Conservation (phyloP, 148 eudicot genomes). For the Rheum nobile region DNA sequence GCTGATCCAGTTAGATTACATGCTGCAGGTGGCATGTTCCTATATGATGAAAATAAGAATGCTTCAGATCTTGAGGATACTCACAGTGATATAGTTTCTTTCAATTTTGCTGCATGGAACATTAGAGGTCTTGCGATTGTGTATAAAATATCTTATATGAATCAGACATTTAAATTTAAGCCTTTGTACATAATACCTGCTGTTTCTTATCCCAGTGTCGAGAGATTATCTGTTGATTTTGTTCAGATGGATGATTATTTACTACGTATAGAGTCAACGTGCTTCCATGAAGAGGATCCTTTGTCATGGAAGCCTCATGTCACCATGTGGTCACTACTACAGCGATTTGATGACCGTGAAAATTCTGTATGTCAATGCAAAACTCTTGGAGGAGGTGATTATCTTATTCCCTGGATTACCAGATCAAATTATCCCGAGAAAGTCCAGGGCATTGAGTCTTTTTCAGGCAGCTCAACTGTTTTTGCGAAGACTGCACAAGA, state of each 20-base stretch:
- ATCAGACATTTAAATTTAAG: constrained; percentile 34
- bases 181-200: constrained; percentile 44
- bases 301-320: constrained; percentile 68
- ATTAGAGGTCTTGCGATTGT: constrained; percentile 47
- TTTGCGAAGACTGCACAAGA: constrained; percentile 10
- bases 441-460: constrained; percentile 12
- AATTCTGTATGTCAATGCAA: constrained; percentile 25
- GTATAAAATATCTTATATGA: constrained; percentile 47
- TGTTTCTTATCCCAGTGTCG: constrained; percentile 27
- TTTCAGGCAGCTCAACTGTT: constrained; percentile 4
- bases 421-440: constrained; percentile 11
- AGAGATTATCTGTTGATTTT: constrained; percentile 32
- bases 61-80: constrained; percentile 17
- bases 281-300: constrained; percentile 47
- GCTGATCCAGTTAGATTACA: constrained; percentile 25
- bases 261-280: constrained; percentile 60
- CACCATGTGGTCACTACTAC: constrained; percentile 53
- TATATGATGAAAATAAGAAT: constrained; percentile 24
- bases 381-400: constrained; percentile 47
- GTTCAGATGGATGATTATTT: constrained; percentile 38
- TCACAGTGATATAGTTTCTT: constrained; percentile 15
- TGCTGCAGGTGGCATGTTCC: constrained; percentile 59
- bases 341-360: constrained; percentile 19
- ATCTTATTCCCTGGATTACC: constrained; percentile 34
- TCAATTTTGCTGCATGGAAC: constrained; percentile 62